Conservation (phyloP, 176 grass and related monocot species). For the Hsuehochloa calcarea region DNA sequence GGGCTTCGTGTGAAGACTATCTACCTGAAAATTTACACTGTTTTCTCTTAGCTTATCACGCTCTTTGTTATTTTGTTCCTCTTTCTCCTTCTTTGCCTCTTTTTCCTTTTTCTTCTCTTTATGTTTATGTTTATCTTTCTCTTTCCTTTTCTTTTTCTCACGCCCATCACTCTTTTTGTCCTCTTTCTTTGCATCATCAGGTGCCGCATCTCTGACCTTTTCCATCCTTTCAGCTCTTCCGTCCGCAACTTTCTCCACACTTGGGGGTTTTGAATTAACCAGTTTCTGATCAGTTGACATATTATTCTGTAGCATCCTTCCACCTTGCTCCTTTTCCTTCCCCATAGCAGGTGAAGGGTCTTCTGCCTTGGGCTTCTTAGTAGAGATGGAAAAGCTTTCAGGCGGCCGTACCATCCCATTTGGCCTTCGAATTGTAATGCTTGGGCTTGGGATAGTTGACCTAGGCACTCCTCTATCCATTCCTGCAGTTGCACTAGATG, state of each 20-base stretch:
- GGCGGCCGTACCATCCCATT: constrained; percentile 44
- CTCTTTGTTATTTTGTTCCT: constrained; percentile 51
- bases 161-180: constrained; percentile 44
- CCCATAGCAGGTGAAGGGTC: constrained; percentile 36
- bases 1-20: constrained; percentile 47
- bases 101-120: constrained; percentile 74
- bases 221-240: constrained; percentile 56
- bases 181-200: constrained; percentile 45
- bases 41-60: constrained; percentile 52
- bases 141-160: constrained; percentile 71
- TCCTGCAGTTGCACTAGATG: constrained; percentile 27
- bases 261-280: constrained; percentile 28
- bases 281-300: constrained; percentile 42
- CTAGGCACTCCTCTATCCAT: constrained; percentile 49
- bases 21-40: constrained; percentile 43
- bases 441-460: constrained; percentile 51
- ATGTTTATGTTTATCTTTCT: constrained; percentile 58
- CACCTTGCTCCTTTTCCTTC: constrained; percentile 48
- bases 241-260: constrained; percentile 54
- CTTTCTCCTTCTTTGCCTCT: constrained; percentile 61
- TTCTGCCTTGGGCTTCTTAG: constrained; percentile 34
- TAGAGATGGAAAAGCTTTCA: constrained; percentile 42
- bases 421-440: constrained; percentile 54
- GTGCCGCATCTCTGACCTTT: constrained; percentile 48
- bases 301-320: constrained; percentile 30